A percentile compares a stretch with the other conserved stretches of the same genome.
Conservation (phyloP, 305 asterid genomes). For the Fraxinus sp. region DNA sequence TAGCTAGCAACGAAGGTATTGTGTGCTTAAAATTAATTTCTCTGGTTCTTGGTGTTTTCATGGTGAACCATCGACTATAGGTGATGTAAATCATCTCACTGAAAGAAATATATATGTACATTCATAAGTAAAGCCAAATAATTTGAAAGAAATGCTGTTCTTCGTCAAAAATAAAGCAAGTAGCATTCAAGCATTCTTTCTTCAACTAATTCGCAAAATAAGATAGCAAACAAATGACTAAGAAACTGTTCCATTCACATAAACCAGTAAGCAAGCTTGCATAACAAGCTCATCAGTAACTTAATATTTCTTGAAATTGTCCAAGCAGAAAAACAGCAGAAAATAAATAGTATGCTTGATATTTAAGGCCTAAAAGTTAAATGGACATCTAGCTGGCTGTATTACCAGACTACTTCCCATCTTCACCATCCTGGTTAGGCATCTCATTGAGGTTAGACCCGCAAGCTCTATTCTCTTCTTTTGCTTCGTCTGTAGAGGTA, state of each 20-base stretch:
- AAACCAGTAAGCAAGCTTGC: background rate
- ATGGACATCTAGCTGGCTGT: background rate
- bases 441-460: constrained; percentile 36
- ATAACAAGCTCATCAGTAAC: background rate
- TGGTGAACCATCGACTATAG: background rate
- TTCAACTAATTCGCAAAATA: background rate
- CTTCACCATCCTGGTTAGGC: constrained; percentile 20
- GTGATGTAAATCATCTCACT: background rate
- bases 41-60: background rate
- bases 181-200: background rate
- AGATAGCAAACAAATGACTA: background rate
- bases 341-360: background rate
- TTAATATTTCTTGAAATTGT: background rate
- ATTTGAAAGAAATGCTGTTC: background rate
- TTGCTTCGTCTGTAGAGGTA: background rate
- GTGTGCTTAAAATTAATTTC: too few species aligned
- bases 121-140: background rate
- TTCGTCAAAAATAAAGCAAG: background rate
- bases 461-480: background rate
- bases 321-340: background rate
- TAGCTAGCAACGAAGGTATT: background rate
- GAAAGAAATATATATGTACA: background rate
- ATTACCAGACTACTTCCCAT: background rate
- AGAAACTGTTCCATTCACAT: background rate
- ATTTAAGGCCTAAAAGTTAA: background rate